These are phyloP conservation scores for Penicillium hordei DNA, from an alignment of 2,329 filamentous ascomycete species.

Conservation along the genomic window DNA sequence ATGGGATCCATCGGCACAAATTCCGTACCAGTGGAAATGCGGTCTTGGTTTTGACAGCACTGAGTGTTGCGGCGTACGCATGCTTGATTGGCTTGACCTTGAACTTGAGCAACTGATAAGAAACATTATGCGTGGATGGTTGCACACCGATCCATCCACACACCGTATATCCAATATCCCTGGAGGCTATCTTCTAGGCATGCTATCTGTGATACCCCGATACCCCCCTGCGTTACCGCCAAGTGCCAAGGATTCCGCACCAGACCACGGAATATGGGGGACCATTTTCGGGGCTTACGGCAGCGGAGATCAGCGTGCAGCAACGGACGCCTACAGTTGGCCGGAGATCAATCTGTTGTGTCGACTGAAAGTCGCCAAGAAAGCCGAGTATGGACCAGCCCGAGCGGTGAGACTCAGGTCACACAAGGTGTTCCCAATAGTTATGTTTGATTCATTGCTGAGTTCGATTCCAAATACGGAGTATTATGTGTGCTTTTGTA, in stretches of 20 bases:
- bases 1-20: slow-evolving; percentile 60
- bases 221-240: slow-evolving; percentile 31
- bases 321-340: slow-evolving; percentile 17
- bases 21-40: slow-evolving; percentile 68
- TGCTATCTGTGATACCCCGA: slow-evolving; percentile 16
- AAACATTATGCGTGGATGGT: slow-evolving; percentile 1
- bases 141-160: neutral
- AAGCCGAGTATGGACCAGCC: slow-evolving; percentile 22
- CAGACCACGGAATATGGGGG: slow-evolving; percentile 14
- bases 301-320: slow-evolving; percentile 20
- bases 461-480: slow-evolving; percentile 14
- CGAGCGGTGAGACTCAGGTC: slow-evolving; percentile 18
- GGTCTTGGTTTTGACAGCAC: slow-evolving; percentile 60
- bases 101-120: slow-evolving; percentile 40
- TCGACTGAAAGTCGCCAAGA: slow-evolving; percentile 19
- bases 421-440: slow-evolving; percentile 13
- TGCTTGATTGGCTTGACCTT: slow-evolving; percentile 61
- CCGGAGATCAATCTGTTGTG: slow-evolving; percentile 15
- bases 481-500: neutral
- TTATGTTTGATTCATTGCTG: slow-evolving; percentile 7
- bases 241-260: slow-evolving; percentile 34
- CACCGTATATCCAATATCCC: slow-evolving; percentile 2
- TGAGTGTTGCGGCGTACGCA: slow-evolving; percentile 63
- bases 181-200: slow-evolving; percentile 12
- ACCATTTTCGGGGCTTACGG: slow-evolving; percentile 8